Percentiles rank a stretch among this genome's conserved stretches.
phyloP scores from a whole-genome alignment of 2,329 filamentous ascomycete genomes.

The Raffaelea arxii region DNA sequence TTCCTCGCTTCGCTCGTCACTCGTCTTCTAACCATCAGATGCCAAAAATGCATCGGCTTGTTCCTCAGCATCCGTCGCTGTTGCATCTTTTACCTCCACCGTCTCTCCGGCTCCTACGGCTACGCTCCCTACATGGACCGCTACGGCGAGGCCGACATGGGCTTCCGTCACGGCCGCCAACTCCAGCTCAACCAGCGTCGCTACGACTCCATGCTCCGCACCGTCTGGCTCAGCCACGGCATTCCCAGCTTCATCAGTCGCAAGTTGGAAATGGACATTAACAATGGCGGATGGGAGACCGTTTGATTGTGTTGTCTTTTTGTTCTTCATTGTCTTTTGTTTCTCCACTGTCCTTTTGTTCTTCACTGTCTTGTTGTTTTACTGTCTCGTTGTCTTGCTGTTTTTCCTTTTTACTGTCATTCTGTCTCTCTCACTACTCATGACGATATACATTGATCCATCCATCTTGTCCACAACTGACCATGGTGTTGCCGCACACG shows the following conservation, averaged over 20 bases:
- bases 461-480: constrained; percentile 46
- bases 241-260: constrained; percentile 83
- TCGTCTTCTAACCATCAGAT: constrained; percentile 40
- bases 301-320: constrained; percentile 26
- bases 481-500: constrained; percentile 45
- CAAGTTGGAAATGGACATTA: constrained; percentile 88
- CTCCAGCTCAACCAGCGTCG: constrained; percentile 88
- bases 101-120: constrained; percentile 71
- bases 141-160: constrained; percentile 92
- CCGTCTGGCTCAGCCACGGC: constrained; percentile 77
- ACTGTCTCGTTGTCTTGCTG: not conserved
- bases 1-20: not conserved
- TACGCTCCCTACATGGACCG: constrained; percentile 89
- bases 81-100: constrained; percentile 78
- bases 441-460: constrained; percentile 40
- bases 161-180: constrained; percentile 76
- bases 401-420: not conserved
- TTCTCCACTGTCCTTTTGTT: not conserved
- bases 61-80: constrained; percentile 98
- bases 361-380: not conserved
- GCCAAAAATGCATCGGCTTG: constrained; percentile 80
- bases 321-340: not conserved
- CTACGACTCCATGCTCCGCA: constrained; percentile 80
- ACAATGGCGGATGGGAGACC: constrained; percentile 97
- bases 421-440: not conserved